phyloP scores from a whole-genome alignment of 2,329 filamentous ascomycete species.

The Pseudocercospora musae region DNA sequence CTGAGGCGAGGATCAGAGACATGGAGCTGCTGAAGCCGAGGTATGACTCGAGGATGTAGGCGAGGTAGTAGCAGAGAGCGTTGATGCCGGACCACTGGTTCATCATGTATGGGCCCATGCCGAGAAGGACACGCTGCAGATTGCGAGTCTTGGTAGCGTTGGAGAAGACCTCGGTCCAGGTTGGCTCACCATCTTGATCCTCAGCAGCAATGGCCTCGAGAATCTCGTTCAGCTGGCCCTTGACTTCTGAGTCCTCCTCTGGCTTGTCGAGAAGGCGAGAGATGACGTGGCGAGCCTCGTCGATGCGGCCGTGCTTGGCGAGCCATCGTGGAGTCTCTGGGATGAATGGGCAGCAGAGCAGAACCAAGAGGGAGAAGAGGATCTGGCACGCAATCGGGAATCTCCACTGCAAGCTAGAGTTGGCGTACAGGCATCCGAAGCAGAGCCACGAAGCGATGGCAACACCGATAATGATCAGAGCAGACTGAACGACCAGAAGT shows the following conservation, averaged over 20 bases:
- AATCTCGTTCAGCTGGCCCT: constrained; percentile 38
- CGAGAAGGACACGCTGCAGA: constrained; percentile 36
- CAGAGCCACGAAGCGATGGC: constrained; percentile 31
- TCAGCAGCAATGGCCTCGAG: constrained; percentile 35
- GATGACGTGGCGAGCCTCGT: constrained; percentile 31
- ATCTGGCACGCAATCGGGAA: constrained; percentile 33
- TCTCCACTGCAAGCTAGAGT: constrained; percentile 30
- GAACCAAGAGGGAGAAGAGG: constrained; percentile 30
- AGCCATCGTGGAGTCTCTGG: constrained; percentile 32
- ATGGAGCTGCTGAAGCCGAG: constrained; percentile 28
- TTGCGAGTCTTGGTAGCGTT: constrained; percentile 37
- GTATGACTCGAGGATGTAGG: constrained; percentile 32
- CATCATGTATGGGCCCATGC: constrained; percentile 39
- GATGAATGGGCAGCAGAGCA: constrained; percentile 30
- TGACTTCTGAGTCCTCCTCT: constrained; percentile 32
- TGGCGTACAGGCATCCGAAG: constrained; percentile 29
- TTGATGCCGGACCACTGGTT: constrained; percentile 30
- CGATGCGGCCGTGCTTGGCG: constrained; percentile 27
- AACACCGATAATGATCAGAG: constrained; percentile 31
- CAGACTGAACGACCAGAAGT: constrained; percentile 30
- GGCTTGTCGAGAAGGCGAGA: constrained; percentile 35
- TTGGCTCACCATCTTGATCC: constrained; percentile 32
- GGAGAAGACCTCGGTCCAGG: constrained; percentile 38
- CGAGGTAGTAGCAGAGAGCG: constrained; percentile 31
- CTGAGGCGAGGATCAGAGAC: constrained; percentile 33